phyloP scores from a whole-genome alignment of 768 basidiomycete species.

The Phanerochaete sordida region DNA sequence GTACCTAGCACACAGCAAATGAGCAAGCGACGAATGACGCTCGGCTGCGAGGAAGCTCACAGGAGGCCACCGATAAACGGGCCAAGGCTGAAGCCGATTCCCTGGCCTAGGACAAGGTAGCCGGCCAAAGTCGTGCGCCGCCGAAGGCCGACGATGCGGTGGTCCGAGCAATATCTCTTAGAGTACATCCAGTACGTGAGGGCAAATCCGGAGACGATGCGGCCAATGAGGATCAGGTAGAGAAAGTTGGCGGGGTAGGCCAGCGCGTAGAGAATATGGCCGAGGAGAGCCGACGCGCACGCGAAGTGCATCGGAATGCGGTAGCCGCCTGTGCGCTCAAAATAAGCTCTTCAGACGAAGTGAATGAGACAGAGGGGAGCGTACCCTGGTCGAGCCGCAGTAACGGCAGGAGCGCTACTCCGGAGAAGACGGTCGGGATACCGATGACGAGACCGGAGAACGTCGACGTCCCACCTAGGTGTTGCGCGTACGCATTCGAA shows the following conservation, averaged over 20 bases:
- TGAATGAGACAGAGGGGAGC: too few relatives aligned
- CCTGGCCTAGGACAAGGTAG: slow-evolving; percentile 63
- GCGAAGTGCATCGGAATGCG: slow-evolving; percentile 49
- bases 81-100: slow-evolving; percentile 56
- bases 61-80: slow-evolving; percentile 62
- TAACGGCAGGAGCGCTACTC: slow-evolving; percentile 53
- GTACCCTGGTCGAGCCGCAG: slow-evolving; percentile 53
- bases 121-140: slow-evolving; percentile 59
- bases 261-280: slow-evolving; percentile 56
- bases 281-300: slow-evolving; percentile 50
- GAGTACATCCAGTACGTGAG: slow-evolving; percentile 66
- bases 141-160: slow-evolving; percentile 60
- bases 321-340: slow-evolving; percentile 66
- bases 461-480: slow-evolving; percentile 62
- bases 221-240: slow-evolving; percentile 68
- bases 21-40: background rate
- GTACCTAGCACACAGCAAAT: slow-evolving; percentile 16
- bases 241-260: slow-evolving; percentile 59
- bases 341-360: too few relatives aligned
- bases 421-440: slow-evolving; percentile 62
- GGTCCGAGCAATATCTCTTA: slow-evolving; percentile 69
- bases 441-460: slow-evolving; percentile 70
- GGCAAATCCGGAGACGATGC: slow-evolving; percentile 58
- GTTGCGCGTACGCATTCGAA: slow-evolving; percentile 56
- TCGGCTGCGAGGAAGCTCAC: slow-evolving; percentile 19